phyloP scores from a whole-genome alignment of 768 basidiomycete genomes.

The Pisolithus tinctorius region DNA sequence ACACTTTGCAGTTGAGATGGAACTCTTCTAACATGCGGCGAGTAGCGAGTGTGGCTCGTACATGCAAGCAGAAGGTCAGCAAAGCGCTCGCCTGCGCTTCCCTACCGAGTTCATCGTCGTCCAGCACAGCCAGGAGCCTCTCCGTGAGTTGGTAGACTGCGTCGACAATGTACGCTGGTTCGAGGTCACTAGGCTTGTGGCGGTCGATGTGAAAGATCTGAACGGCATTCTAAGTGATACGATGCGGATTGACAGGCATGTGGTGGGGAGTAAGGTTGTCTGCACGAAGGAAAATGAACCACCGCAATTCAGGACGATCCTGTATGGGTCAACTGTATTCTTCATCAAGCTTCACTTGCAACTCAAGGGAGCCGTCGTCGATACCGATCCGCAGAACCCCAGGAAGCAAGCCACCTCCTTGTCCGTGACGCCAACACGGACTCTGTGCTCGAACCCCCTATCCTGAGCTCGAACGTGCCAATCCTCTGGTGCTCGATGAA shows the following conservation, averaged over 20 bases:
- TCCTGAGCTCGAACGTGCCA: constrained; percentile 82
- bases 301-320: constrained; percentile 75
- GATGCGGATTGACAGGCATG: constrained; percentile 91
- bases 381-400: constrained; percentile 83
- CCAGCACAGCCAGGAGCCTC: constrained; percentile 82
- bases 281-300: constrained; percentile 77
- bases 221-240: constrained; percentile 90
- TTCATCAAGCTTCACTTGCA: constrained; percentile 81
- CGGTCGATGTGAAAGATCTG: constrained; percentile 98
- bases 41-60: constrained; percentile 82
- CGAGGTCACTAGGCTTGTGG: constrained; percentile 88
- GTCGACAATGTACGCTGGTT: constrained; percentile 81
- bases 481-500: constrained; percentile 95
- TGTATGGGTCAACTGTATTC: constrained; percentile 58
- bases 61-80: constrained; percentile 87
- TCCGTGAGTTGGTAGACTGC: constrained; percentile 66
- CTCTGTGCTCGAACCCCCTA: constrained; percentile 81
- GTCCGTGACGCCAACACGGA: constrained; percentile 92
- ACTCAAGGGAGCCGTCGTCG: constrained; percentile 73
- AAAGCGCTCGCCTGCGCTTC: constrained; percentile 88
- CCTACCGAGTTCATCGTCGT: constrained; percentile 63
- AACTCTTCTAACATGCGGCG: constrained; percentile 83
- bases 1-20: constrained; percentile 88
- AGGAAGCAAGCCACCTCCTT: constrained; percentile 59
- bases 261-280: constrained; percentile 71